Base-by-base conservation (phyloP, 495 filamentous ascomycete genomes). In the Friedmanniomyces simplex region DNA sequence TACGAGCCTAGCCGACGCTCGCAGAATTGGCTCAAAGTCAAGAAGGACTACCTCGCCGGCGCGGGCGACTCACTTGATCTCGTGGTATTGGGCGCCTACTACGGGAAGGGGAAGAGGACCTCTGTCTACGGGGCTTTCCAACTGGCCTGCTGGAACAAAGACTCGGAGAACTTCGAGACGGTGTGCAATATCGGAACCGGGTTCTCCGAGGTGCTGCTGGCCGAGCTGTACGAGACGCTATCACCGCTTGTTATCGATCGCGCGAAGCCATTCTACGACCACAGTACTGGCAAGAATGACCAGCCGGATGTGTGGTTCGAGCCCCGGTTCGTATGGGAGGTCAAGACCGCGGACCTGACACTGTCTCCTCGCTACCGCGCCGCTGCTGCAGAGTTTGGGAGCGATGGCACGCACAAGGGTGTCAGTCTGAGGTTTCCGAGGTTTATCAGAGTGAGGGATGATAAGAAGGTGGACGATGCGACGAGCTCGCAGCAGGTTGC, bases 271-370 rank as follows among this genome's bases (percentile, higher is more conserved):
- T 98, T 95, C 71, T 98, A 96, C 68, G 74, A 81, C 1, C 94
- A 98, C 67, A 87, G 84, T 6, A 77, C 74, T 0, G 87, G 86
- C 24, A 83, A 84, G 30, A 91, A 94, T 65, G 86, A 95, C 64
- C 93, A 97, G 69, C 93, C 93, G 1, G 94, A 98, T 68, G 91
- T 98, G 32, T 98, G 93, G 93, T 94, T 98, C 68, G 93, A 97
- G 72, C 88, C 91, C 3, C 82, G 82, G 26, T 80, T 87, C 45
- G 94, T 98, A 1, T 98, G 93, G 93, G 93, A 98, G 71, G 90
- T 97, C 59, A 96, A 91, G 72, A 89, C 91, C 13, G 93, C 93
- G 1, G 93, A 97, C 77, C 70, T 98, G 64, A 96, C 90, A 3
- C 79, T 98, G 5, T 90, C 85, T 60, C 93, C 93, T 39, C 77